These are phyloP conservation scores for Phytophthora nicotianae DNA, from an alignment of 352 stramenopile genomes.

Conservation along the genomic window DNA sequence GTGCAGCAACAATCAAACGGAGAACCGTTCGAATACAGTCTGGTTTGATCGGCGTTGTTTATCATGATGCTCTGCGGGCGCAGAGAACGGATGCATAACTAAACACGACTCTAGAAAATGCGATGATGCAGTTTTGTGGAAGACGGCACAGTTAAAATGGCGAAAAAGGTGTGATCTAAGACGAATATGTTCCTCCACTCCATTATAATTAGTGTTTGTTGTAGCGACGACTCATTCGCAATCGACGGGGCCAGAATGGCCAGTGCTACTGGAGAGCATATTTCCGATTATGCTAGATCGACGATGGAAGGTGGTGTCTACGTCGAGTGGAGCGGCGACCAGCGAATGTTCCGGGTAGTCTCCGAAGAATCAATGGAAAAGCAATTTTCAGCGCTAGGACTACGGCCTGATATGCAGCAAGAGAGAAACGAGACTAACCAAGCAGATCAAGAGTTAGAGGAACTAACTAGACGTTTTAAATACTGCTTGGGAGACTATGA, in stretches of 20 bases:
- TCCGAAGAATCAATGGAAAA: slow-evolving; percentile 10
- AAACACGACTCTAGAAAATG: slow-evolving; percentile 32
- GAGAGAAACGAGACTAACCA: not conserved
- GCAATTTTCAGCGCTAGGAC: slow-evolving; percentile 6
- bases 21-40: slow-evolving; percentile 77
- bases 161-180: too few relatives aligned
- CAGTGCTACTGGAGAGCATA: not conserved
- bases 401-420: not conserved
- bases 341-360: slow-evolving; percentile 12
- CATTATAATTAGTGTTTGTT: too few relatives aligned
- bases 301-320: slow-evolving; percentile 35
- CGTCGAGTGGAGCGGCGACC: not conserved
- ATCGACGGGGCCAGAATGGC: too few relatives aligned
- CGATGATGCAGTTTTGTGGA: slow-evolving; percentile 41
- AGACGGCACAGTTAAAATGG: slow-evolving; percentile 36
- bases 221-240: too few relatives aligned
- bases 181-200: too few relatives aligned
- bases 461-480: slow-evolving; percentile 10
- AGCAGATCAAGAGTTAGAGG: slow-evolving; percentile 9
- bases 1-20: slow-evolving; percentile 6
- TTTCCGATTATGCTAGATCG: not conserved
- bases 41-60: slow-evolving; percentile 59
- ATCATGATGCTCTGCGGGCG: slow-evolving; percentile 57
- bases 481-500: not conserved
- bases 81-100: slow-evolving; percentile 40